Evolutionary conservation across 208 protist genomes (phyloP), one percentile per base, ranked within the genome.

Genomic region (Wallacemonas sp.): DNA sequence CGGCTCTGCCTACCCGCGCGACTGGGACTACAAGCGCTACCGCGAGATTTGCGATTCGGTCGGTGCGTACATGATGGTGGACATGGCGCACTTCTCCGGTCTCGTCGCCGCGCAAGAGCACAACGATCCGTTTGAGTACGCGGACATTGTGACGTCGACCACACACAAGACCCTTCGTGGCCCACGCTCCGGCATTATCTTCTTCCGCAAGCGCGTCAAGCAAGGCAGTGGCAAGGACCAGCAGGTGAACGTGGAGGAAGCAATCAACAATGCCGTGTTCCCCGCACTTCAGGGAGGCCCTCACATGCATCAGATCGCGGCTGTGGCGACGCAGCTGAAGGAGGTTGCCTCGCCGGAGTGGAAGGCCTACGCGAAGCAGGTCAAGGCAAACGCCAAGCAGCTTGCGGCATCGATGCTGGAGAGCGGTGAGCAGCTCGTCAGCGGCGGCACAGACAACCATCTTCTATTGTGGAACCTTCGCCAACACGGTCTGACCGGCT

Each of bases 91-190:
- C 79, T 96, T 96, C 60, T 73, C 66, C 48, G 93, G 92, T 33
- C 69, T 97, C 8, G 85, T 98, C 29, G 89, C 92, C 4, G 71
- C 92, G 26, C 52, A 85, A 50, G 60, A 81, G 26, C 63, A 76
- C 41, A 64, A 76, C 24, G 50, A 63, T 59, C 97, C 98, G 22
- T 99, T 99, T 64, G 69, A 87, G 15, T 83, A 85, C 73, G 97
- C 84, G 60, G 97, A 99, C 80, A 73, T 99, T 34, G 98, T 99
- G 13, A 99, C 98, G 4, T 97, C 97, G 5, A 99, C 98, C 26
- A 99, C 98, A 8, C 98, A 99, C 88, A 99, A 99, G 83, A 97
- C 97, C 30, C 71, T 99, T 0, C 83, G 98, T 46, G 98, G 98
- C 27, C 97, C 98, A 27, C 81, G 97, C 33, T 79, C 91, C 29